These are phyloP conservation scores for Candida tammaniensis DNA, from an alignment of 805 yeast genomes.

Conservation along the genomic window DNA sequence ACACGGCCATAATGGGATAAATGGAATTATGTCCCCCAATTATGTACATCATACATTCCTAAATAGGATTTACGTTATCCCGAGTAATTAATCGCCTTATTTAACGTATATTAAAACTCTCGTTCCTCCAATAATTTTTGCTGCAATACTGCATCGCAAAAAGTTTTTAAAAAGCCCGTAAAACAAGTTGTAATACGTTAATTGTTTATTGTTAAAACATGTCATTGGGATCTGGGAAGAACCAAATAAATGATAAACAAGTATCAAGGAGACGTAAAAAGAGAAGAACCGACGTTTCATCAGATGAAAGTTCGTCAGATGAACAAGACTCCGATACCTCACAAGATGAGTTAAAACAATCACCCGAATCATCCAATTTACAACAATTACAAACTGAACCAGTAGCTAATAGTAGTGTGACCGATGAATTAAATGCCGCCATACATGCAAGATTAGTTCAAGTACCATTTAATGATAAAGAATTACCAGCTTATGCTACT, in stretches of 20 bases:
- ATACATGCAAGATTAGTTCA: conserved; percentile 11
- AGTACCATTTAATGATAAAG: conserved; percentile 9
- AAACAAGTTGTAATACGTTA: too few species aligned
- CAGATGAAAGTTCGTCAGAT: conserved; percentile 47
- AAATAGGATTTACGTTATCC: too few species aligned
- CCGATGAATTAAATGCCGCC: conserved; percentile 14
- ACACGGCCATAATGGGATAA: too few species aligned
- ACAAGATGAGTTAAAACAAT: neutral
- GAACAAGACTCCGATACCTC: too few species aligned
- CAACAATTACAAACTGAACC: conserved; percentile 15
- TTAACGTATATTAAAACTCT: too few species aligned
- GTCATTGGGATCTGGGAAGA: too few species aligned
- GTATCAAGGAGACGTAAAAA: conserved; percentile 58
- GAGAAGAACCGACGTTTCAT: conserved; percentile 79
- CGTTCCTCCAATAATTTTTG: too few species aligned
- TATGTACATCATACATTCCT: too few species aligned
- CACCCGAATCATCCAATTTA: conserved; percentile 22
- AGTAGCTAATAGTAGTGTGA: conserved; percentile 2
- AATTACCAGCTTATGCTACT: neutral
- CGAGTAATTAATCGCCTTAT: too few species aligned
- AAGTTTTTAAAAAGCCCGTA: too few species aligned
- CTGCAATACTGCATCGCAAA: conserved; percentile 1
- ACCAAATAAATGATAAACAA: conserved; percentile 1
- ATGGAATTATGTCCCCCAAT: too few species aligned
- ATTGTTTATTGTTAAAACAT: too few species aligned